These are phyloP conservation scores for Chlamydomonas urium DNA, from an alignment of 139 green algal genomes.

Conservation along the genomic window DNA sequence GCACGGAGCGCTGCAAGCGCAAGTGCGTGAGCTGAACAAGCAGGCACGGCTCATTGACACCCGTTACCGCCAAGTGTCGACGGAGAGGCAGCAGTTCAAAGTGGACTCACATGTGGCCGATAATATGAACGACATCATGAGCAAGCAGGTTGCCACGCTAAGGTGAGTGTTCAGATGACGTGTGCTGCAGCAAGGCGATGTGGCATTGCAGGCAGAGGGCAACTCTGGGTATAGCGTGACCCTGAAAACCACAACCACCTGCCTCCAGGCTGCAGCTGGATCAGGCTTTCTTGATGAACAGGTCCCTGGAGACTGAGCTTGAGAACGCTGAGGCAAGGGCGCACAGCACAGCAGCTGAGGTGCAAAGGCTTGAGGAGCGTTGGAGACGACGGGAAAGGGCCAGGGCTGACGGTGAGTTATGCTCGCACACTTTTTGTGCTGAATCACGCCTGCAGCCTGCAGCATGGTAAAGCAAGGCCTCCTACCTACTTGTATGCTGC, in stretches of 20 bases:
- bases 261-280: conserved; percentile 6
- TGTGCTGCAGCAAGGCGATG: too few species aligned
- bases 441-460: too few species aligned
- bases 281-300: conserved; percentile 1
- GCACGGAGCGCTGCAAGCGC: neutral
- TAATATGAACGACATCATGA: conserved; percentile 11
- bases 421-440: too few species aligned
- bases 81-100: conserved; percentile 3
- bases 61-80: neutral
- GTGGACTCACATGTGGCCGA: neutral
- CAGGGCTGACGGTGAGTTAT: too few species aligned
- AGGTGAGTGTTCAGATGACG: too few species aligned
- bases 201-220: too few species aligned
- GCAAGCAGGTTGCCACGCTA: neutral
- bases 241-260: too few species aligned
- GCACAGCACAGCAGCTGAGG: neutral
- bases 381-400: too few species aligned
- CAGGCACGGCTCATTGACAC: neutral
- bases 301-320: neutral
- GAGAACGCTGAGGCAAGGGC: neutral
- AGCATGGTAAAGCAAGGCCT: too few species aligned
- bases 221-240: too few species aligned
- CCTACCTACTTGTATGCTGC: too few species aligned
- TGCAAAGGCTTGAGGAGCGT: neutral
- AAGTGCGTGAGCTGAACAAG: conserved; percentile 10